phyloP scores from a whole-genome alignment of 1,284 basidiomycete genomes.

The Phlebopus sp. region DNA sequence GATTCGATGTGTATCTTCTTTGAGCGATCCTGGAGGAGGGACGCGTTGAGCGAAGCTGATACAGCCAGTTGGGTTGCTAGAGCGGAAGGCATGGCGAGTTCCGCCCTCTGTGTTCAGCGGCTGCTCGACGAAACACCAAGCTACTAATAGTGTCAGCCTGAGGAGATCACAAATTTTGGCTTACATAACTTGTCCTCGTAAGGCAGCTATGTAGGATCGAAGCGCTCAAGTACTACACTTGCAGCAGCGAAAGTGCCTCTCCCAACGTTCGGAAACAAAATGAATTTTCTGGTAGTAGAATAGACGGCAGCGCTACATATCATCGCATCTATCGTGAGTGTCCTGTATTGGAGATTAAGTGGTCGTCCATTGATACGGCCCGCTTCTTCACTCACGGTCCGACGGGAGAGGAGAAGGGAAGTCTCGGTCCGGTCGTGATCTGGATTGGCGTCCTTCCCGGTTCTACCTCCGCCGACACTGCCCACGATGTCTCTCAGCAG shows the following conservation, averaged over 20 bases:
- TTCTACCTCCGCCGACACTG: constrained; percentile 34
- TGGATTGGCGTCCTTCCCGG: constrained; percentile 39
- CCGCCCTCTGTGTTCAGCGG: not conserved
- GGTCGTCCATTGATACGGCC: constrained; percentile 35
- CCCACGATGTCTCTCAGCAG: constrained; percentile 36
- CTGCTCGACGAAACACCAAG: not conserved
- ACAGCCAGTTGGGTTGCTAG: constrained; percentile 84
- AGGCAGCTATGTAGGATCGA: not conserved
- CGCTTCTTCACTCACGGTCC: constrained; percentile 38
- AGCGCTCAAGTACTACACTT: too few relatives aligned
- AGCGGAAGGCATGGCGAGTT: constrained; percentile 63
- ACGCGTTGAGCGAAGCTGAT: constrained; percentile 77
- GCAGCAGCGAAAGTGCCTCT: too few relatives aligned
- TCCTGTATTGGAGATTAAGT: constrained; percentile 19
- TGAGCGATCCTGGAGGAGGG: constrained; percentile 69
- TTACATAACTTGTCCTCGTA: constrained; percentile 12
- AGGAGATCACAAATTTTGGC: constrained; percentile 4
- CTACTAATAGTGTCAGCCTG: not conserved
- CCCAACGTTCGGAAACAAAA: too few relatives aligned
- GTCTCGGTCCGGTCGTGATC: constrained; percentile 40
- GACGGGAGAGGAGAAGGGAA: constrained; percentile 28
- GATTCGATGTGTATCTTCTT: constrained; percentile 57
- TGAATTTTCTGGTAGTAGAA: too few relatives aligned
- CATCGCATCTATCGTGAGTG: too few relatives aligned
- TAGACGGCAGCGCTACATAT: too few relatives aligned